Conservation (phyloP, 176 grass and related monocot species). For the Hordeum marinum region DNA sequence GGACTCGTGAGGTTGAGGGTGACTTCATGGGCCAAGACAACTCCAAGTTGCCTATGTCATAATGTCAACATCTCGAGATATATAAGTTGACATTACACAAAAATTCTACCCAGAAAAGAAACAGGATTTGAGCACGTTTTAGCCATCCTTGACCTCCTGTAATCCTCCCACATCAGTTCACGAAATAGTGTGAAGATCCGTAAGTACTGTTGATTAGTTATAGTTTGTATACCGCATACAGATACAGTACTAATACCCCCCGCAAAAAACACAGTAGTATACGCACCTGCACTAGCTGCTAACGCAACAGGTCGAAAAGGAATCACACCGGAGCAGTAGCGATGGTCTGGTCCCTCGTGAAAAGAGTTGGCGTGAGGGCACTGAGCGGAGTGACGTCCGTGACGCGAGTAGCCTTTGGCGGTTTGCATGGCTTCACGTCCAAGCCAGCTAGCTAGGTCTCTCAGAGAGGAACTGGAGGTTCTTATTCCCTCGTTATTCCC, state of each 20-base stretch:
- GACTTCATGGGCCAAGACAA: not conserved
- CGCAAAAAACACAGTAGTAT: too few relatives aligned
- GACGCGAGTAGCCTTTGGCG: not conserved
- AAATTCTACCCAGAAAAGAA: not conserved
- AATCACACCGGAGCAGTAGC: not conserved
- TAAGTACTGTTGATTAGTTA: not conserved
- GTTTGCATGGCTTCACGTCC: slow-evolving; percentile 19
- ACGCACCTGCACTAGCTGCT: not conserved
- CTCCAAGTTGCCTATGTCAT: not conserved
- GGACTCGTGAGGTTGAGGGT: not conserved
- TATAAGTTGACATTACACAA: not conserved
- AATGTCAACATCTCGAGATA: not conserved
- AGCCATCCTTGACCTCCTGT: not conserved
- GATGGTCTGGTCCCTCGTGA: not conserved
- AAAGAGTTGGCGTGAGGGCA: not conserved
- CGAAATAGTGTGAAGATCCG: not conserved
- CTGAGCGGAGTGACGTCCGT: not conserved
- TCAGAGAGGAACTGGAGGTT: not conserved
- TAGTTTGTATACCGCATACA: not conserved
- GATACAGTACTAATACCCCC: not conserved
- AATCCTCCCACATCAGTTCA: not conserved
- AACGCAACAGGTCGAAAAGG: not conserved
- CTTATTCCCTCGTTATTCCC: slow-evolving; percentile 32
- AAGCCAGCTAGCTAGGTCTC: not conserved
- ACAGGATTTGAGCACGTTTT: not conserved